Evolutionary conservation across 129 eudicot species (phyloP), one percentile per base, ranked within the genome.

Genomic region (Rutidosis leptorrhynchoides): DNA sequence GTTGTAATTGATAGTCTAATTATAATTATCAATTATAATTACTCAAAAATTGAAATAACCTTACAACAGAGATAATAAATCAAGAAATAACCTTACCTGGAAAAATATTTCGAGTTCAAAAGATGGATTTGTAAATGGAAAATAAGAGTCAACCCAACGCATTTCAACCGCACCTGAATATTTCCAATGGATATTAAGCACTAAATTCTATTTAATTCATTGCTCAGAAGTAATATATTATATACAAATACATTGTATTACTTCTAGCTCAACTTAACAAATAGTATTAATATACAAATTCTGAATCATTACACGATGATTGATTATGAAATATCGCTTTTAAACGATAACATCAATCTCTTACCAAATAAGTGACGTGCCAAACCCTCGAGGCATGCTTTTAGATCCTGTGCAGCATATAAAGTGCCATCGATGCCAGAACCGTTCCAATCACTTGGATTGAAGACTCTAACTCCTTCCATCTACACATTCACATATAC

Each of bases 141-240:
- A 92, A 64, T 92, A 88, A 72, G 98, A 77, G 74, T 88, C 96
- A 79, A 92, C 81, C 98, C 98, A 92, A 7, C 98, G 98, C 98
- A 92, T 88, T 78, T 88, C 98, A 30, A 92, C 98, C 35, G 88
- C 87, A 77, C 98, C 98, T 92, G 82, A 53, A 82, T 65, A 58
- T 51, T 66, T 74, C 21, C 21, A 45, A 57, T 21, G 53, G 11
- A 66, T 67, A 45, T 37, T 65, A 74, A 46, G 62, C 16, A 55
- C 67, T 32, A 66, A 62, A 52, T n/a, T 35, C 12, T 56, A 26
- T 42, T 25, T 4, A 1, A 4, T 37, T 54, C 49, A 16, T 35
- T 53, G 32, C 32, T 66, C 8, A 28, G 30, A 49, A 27, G 11
- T 28, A 21, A 21, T 66, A 11, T 37, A 37, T 4, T 37, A 10